Conservation (phyloP, 2,329 filamentous ascomycete species). For the Sporothrix schenckii region DNA sequence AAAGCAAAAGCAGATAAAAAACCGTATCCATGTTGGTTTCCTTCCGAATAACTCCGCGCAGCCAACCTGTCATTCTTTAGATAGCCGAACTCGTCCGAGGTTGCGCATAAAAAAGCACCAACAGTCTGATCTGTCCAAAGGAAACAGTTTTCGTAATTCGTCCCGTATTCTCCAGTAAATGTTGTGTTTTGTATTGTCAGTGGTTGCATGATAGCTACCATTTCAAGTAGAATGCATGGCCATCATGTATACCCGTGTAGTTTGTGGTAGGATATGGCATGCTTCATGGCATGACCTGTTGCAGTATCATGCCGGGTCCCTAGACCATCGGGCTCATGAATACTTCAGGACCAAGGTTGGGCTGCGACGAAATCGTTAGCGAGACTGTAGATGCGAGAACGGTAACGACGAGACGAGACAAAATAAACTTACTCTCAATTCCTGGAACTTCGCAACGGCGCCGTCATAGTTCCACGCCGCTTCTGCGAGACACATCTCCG, state of each 20-base stretch:
- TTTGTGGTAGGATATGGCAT: not conserved
- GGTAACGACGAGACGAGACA: not conserved
- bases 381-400: not conserved
- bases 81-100: not conserved
- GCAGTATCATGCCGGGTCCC: not conserved
- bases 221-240: not conserved
- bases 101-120: not conserved
- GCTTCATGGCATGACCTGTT: not conserved
- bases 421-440: constrained; percentile 64
- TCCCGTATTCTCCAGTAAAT: not conserved
- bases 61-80: not conserved
- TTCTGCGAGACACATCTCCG: constrained; percentile 77
- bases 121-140: not conserved
- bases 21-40: not conserved
- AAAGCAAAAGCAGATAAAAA: not conserved
- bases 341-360: constrained; percentile 35
- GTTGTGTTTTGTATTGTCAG: not conserved
- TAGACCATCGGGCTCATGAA: constrained; percentile 32
- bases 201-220: too few species aligned
- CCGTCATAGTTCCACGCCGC: constrained; percentile 78
- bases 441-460: constrained; percentile 74
- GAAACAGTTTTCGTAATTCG: not conserved
- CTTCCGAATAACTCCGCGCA: constrained; percentile 15
- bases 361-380: constrained; percentile 30
- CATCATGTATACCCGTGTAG: too few species aligned